phyloP scores from a whole-genome alignment of 2,329 filamentous ascomycete species.

The Cytospora piceicola region DNA sequence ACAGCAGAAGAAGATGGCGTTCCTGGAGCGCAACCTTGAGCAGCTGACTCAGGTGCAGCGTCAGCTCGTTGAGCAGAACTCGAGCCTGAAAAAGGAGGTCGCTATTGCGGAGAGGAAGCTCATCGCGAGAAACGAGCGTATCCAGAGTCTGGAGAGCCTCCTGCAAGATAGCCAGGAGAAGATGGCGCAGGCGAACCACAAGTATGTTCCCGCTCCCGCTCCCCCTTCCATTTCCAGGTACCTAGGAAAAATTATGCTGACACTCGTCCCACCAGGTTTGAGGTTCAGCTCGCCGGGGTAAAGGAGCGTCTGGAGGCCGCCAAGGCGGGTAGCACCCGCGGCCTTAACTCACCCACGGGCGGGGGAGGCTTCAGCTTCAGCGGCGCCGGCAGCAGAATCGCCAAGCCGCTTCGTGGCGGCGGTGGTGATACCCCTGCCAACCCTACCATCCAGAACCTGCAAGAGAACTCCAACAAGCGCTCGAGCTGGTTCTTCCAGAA shows the following conservation, averaged over 20 bases:
- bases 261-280: conserved; percentile 69
- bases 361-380: conserved; percentile 73
- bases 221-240: conserved; percentile 21
- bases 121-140: conserved; percentile 94
- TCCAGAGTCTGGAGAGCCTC: conserved; percentile 88
- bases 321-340: conserved; percentile 87
- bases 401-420: conserved; percentile 69
- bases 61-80: conserved; percentile 97
- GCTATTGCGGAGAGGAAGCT: conserved; percentile 97
- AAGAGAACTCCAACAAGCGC: conserved; percentile 64
- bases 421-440: conserved; percentile 55
- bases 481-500: conserved; percentile 78
- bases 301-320: conserved; percentile 97
- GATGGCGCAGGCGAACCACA: conserved; percentile 93
- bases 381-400: conserved; percentile 67
- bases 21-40: conserved; percentile 96
- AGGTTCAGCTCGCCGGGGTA: conserved; percentile 93
- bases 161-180: conserved; percentile 98
- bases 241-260: conserved; percentile 25
- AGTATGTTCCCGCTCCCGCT: conserved; percentile 60
- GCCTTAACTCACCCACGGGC: conserved; percentile 67
- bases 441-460: conserved; percentile 61
- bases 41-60: conserved; percentile 96
- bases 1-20: conserved; percentile 99
- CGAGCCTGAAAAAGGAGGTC: conserved; percentile 96